phyloP scores from a whole-genome alignment of 331 rosid genomes.

The Erythrophleum ivorense region DNA sequence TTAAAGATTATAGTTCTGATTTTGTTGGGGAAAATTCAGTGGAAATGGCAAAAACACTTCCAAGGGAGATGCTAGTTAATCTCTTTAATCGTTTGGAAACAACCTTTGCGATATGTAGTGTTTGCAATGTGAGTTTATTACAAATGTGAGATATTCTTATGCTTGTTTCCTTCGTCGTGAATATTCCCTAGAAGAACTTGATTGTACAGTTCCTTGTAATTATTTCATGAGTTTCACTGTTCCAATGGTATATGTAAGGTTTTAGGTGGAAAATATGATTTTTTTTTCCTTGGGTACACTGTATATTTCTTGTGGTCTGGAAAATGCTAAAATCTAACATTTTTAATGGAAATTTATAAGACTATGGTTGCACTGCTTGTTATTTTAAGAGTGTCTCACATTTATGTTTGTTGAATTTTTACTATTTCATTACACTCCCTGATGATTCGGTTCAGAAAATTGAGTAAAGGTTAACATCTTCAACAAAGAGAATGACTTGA shows the following conservation, averaged over 20 bases:
- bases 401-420: background rate
- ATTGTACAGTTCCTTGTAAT: constrained; percentile 29
- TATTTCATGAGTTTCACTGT: background rate
- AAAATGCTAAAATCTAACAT: background rate
- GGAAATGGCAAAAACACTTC: constrained; percentile 78
- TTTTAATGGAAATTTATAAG: background rate
- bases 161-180: constrained; percentile 31
- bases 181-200: constrained; percentile 13
- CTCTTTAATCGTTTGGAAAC: constrained; percentile 72
- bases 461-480: constrained; percentile 4
- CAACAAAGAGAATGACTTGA: too few species aligned
- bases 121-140: constrained; percentile 78
- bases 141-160: constrained; percentile 13
- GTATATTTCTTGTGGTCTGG: background rate
- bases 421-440: background rate
- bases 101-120: constrained; percentile 67
- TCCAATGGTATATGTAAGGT: constrained; percentile 33
- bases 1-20: constrained; percentile 74
- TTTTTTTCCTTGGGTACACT: background rate
- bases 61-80: constrained; percentile 66
- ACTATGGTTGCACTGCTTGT: background rate
- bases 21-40: constrained; percentile 71
- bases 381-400: constrained; percentile 22
- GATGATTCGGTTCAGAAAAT: constrained; percentile 20
- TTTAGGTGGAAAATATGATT: constrained; percentile 21